Evolutionary conservation across 768 basidiomycete genomes (phyloP).

Genomic region (Coprinopsis strossmayeri): DNA sequence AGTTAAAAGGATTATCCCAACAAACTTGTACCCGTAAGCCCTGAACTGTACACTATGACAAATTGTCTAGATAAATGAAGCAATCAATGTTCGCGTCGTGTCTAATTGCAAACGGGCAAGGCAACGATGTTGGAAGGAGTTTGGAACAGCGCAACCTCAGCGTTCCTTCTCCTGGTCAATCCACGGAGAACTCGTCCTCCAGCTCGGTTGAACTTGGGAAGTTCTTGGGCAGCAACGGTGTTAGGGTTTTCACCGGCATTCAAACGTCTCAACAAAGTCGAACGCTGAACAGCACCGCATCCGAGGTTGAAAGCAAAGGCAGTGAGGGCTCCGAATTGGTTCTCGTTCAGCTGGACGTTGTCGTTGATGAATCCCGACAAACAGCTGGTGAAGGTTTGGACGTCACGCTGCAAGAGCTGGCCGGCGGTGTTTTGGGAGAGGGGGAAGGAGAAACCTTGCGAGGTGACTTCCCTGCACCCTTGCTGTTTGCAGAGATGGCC

Average conservation of each 20-base stretch:
- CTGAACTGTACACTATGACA: background rate
- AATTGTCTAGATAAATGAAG: background rate
- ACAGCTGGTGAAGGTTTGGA: constrained; percentile 22
- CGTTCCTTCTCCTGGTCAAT: constrained; percentile 22
- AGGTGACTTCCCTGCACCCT: constrained; percentile 17
- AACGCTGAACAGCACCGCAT: constrained; percentile 21
- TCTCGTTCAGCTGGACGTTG: constrained; percentile 26
- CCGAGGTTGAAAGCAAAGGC: constrained; percentile 28
- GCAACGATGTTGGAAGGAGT: constrained; percentile 25
- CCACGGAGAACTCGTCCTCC: constrained; percentile 25
- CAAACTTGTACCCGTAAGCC: background rate
- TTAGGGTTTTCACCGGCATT: constrained; percentile 29
- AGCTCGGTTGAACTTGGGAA: constrained; percentile 27
- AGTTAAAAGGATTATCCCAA: too few species aligned
- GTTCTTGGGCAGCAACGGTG: constrained; percentile 28
- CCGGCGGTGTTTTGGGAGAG: constrained; percentile 20
- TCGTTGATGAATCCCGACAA: constrained; percentile 21
- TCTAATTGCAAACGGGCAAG: constrained; percentile 20
- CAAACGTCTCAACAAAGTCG: constrained; percentile 25
- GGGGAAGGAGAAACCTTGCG: constrained; percentile 19
- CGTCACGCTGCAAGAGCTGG: constrained; percentile 23
- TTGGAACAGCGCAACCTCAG: constrained; percentile 28
- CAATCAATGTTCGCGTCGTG: background rate
- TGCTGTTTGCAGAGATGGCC: constrained; percentile 24
- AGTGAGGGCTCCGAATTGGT: constrained; percentile 29